phyloP scores from a whole-genome alignment of 768 basidiomycete species.

The Mycena filopes region DNA sequence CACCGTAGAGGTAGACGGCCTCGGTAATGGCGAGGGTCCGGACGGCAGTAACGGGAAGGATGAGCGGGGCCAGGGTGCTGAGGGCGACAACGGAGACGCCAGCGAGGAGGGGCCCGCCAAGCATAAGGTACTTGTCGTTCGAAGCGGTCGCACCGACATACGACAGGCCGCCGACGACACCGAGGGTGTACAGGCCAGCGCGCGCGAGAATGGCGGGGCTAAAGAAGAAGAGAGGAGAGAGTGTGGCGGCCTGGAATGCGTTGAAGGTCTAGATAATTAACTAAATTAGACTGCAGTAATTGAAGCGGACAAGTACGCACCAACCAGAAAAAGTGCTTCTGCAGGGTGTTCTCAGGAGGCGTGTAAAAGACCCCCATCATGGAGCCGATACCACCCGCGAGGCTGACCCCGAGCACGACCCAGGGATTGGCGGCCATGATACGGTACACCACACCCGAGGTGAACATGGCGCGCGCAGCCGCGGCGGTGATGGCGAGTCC shows the following conservation, averaged over 20 bases:
- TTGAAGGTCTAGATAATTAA: constrained; percentile 73
- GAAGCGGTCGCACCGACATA: constrained; percentile 91
- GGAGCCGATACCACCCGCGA: constrained; percentile 81
- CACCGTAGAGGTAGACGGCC: constrained; percentile 85
- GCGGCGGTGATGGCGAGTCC: constrained; percentile 82
- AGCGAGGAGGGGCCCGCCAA: constrained; percentile 89
- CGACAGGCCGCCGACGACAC: constrained; percentile 85
- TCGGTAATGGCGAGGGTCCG: constrained; percentile 82
- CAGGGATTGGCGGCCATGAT: constrained; percentile 90
- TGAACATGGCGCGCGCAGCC: constrained; percentile 83
- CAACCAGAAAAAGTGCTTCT: constrained; percentile 87
- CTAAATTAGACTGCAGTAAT: not conserved
- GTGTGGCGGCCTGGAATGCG: constrained; percentile 84
- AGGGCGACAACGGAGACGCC: constrained; percentile 91
- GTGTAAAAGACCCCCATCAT: constrained; percentile 89
- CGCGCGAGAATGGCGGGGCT: constrained; percentile 86
- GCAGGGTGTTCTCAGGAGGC: constrained; percentile 76
- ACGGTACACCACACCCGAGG: constrained; percentile 71
- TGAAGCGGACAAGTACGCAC: constrained; percentile 50
- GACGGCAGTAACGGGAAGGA: constrained; percentile 79
- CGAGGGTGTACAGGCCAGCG: constrained; percentile 88
- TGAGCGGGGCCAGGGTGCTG: constrained; percentile 88
- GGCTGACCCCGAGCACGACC: constrained; percentile 85
- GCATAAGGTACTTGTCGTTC: constrained; percentile 85
- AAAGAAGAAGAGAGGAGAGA: constrained; percentile 91